Base-by-base conservation (phyloP, 495 filamentous ascomycete genomes). In the Wilcoxina mikolae region DNA sequence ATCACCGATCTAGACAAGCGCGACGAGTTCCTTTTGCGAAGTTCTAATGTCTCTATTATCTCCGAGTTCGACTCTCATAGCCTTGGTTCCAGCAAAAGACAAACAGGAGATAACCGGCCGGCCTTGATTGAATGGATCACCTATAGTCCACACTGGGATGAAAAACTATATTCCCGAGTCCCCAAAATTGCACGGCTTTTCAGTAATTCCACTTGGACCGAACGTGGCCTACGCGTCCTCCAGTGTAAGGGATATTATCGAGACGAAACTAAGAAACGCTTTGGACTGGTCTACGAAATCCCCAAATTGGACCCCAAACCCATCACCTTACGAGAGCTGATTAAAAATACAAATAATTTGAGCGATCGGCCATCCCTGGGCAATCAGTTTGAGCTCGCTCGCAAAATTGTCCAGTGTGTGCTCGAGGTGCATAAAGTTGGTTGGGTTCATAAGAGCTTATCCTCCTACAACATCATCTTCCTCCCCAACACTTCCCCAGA, bases 361-460 rank as follows among this genome's bases (percentile, higher is more conserved):
- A 35, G 15, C 31, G 15, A 15, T 35, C 31, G 31, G 15, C 31
- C 31, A 15, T 5, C 5, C 15, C 31, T 35, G 15, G 31, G 31
- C 15, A 15, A 35, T 35, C 15, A 7, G 31, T 35, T 35, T 15
- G 31, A 35, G 15, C 31, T 35, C 15, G 31, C 31, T 35, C 5
- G 7, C 31, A 53, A 35, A 42, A 27, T 53, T 7, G 31, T 31
- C 10, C 9, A 5, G 3, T n/a, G 22, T 9, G 12, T 53, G n/a
- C 12, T 22, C 9, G 3, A 35, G 15, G 18, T 38, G 3, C 50
- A 53, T 22, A 42, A 38, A 42, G 54, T 39, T 51, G 29, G 24
- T 31, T 58, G 56, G 56, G 3, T 58, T 11, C 56, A 58, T 27
- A 58, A 55, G 52, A 56, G 28, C 27, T 54, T 58, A 3, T 58